Conservation (phyloP, 495 filamentous ascomycete genomes). For the Podospora bellae-mahoneyi region DNA sequence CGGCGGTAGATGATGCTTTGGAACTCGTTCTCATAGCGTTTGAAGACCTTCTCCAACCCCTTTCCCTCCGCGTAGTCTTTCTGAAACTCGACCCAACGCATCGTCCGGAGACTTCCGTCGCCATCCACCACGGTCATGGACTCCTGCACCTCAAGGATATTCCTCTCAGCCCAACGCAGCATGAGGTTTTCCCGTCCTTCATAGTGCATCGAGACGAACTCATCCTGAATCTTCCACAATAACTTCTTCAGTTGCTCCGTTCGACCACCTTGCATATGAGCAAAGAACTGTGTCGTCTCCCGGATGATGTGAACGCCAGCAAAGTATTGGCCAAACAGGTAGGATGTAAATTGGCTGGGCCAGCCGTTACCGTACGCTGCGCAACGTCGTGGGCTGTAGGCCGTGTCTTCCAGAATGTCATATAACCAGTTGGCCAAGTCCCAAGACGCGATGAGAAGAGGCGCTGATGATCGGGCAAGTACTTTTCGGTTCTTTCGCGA, state of each 20-base stretch:
- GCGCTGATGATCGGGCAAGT: constrained; percentile 9
- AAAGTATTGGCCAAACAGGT: constrained; percentile 16
- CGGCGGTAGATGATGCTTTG: constrained; percentile 14
- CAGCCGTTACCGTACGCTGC: constrained; percentile 10
- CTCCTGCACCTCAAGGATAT: constrained; percentile 12
- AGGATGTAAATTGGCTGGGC: constrained; percentile 10
- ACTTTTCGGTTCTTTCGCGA: constrained; percentile 9
- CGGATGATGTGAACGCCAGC: constrained; percentile 17
- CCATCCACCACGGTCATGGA: constrained; percentile 6
- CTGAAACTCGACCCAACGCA: constrained; percentile 11
- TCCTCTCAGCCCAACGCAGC: constrained; percentile 4
- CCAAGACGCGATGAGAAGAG: constrained; percentile 17
- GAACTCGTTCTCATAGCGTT: constrained; percentile 1
- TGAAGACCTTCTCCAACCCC: constrained; percentile 1
- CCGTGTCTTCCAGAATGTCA: constrained; percentile 12
- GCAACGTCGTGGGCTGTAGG: constrained; percentile 10
- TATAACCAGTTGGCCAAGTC: constrained; percentile 13
- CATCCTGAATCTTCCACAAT: constrained; percentile 16
- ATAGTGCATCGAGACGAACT: constrained; percentile 16
- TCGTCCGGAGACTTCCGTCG: constrained; percentile 9
- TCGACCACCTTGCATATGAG: neutral
- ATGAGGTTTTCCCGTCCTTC: constrained; percentile 5
- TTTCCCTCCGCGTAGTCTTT: constrained; percentile 6
- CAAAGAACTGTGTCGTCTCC: constrained; percentile 15
- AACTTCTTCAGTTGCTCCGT: constrained; percentile 12